A percentile compares a stretch with the other conserved stretches of the same genome.
phyloP scores from a whole-genome alignment of 257 asterid species.

The Solanum boliviense region DNA sequence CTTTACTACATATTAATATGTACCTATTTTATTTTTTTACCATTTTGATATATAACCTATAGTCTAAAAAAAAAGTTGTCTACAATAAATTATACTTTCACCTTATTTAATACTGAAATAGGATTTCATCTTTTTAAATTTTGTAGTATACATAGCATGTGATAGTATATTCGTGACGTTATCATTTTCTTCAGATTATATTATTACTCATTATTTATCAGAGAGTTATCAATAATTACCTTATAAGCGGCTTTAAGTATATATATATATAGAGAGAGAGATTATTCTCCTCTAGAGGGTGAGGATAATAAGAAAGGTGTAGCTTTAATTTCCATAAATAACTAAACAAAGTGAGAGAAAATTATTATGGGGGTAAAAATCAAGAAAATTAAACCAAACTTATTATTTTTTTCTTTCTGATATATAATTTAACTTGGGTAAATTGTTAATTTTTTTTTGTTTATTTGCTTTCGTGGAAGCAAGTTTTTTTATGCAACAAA shows the following conservation, averaged over 20 bases:
- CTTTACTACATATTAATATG: not conserved
- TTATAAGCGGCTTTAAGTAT: not conserved
- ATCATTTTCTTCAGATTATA: not conserved
- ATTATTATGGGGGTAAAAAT: not conserved
- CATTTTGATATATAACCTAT: not conserved
- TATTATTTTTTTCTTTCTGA: not conserved
- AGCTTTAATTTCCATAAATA: not conserved
- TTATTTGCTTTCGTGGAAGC: not conserved
- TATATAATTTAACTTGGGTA: not conserved
- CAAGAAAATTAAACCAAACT: not conserved
- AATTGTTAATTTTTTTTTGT: not conserved
- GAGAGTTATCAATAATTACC: not conserved
- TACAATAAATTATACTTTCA: not conserved
- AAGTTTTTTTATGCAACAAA: not conserved
- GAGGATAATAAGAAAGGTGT: not conserved
- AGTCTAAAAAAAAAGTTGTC: not conserved
- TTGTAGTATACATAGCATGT: not conserved
- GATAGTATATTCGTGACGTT: not conserved
- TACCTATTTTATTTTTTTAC: not conserved
- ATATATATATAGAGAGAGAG: no score
- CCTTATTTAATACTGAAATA: not conserved
- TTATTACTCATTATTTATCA: not conserved
- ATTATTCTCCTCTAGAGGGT: not conserved
- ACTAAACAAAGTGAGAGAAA: not conserved
- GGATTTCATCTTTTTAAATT: not conserved